A percentile compares a stretch with the other conserved stretches of the same genome.
These are phyloP conservation scores for Cryptosporidium ubiquitum DNA, from an alignment of 169 alveolate genomes.

Conservation along the genomic window DNA sequence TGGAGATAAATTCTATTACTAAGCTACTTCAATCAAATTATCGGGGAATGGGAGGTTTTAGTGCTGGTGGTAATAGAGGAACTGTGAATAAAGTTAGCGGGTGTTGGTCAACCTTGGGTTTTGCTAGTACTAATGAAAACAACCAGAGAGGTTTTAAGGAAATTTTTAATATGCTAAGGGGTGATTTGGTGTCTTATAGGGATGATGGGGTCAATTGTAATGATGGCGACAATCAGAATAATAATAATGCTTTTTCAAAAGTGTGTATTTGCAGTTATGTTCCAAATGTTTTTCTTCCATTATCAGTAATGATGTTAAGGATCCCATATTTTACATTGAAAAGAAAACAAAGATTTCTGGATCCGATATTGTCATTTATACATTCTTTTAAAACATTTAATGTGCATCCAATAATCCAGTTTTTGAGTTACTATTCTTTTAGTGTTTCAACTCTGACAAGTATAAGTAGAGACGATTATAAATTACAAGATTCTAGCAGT, in stretches of 20 bases:
- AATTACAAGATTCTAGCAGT: not conserved
- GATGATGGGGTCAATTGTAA: not conserved
- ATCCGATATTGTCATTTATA: conserved; percentile 49
- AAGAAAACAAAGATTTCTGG: not conserved
- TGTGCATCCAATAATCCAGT: conserved; percentile 47
- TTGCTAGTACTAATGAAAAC: not conserved
- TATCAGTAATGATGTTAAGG: conserved; percentile 62
- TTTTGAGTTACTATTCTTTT: conserved; percentile 15
- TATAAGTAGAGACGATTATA: conserved; percentile 2
- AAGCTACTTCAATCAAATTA: not conserved
- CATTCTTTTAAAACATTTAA: conserved; percentile 3
- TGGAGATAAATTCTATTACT: not conserved
- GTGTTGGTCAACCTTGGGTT: not conserved
- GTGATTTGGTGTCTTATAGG: not conserved
- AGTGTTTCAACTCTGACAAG: not conserved
- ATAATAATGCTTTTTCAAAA: not conserved
- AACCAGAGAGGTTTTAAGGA: not conserved
- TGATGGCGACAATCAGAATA: not conserved
- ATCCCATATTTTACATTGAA: not conserved
- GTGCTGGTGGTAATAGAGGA: not conserved
- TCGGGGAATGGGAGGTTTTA: not conserved
- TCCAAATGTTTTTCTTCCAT: conserved; percentile 53
- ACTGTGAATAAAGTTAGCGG: too few species aligned
- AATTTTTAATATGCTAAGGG: not conserved
- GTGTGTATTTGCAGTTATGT: conserved; percentile 35